Base-by-base conservation (phyloP, 305 asterid species). In the Withania somnifera region DNA sequence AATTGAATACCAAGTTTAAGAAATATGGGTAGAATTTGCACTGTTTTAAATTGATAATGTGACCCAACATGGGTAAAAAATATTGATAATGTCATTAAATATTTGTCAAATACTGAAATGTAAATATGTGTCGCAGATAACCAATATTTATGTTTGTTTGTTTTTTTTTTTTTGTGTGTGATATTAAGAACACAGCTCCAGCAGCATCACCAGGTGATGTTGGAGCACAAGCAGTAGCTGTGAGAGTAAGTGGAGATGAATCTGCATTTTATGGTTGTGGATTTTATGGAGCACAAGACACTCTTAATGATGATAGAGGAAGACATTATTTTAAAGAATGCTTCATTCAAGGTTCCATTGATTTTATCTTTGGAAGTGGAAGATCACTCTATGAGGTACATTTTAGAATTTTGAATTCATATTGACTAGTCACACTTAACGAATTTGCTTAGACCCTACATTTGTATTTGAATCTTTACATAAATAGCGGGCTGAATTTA, bases 181-280 rank as follows among this genome's bases (percentile, higher is more conserved):
- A n/a, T 32, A 79, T 76, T 36, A 87, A 94, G 99, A 92, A 95
- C 87, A 87, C 91, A 82, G 95, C 97, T 56, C 97, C 93, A 24
- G 86, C 94, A 11, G 94, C 98, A 6, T 84, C 90, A 14, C 95
- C 94, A 0, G 98, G 96, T 7, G 89, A 80, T 38, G 84, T 9
- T 14, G 98, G 97, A 51, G 95, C 86, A 11, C 98, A 94, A 83
- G 97, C 93, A 0, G 82, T 93, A 85, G 98, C 97, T 2, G 14
- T 92, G 7, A 89, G 91, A 86, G 88, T 91, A 24, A 45, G 84
- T 0, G 97, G 97, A 7, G 97, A 95, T 85, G 83, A 87, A 82
- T 80, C 89, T n/a, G 99, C 96, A 26, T 94, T 95, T 85, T 95
- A 90, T 22, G 92, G 97, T 6, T 91, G 97, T 83, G 97, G 97